These are phyloP conservation scores for Exophiala calicioides DNA, from an alignment of 2,329 filamentous ascomycete genomes.

Conservation along the genomic window DNA sequence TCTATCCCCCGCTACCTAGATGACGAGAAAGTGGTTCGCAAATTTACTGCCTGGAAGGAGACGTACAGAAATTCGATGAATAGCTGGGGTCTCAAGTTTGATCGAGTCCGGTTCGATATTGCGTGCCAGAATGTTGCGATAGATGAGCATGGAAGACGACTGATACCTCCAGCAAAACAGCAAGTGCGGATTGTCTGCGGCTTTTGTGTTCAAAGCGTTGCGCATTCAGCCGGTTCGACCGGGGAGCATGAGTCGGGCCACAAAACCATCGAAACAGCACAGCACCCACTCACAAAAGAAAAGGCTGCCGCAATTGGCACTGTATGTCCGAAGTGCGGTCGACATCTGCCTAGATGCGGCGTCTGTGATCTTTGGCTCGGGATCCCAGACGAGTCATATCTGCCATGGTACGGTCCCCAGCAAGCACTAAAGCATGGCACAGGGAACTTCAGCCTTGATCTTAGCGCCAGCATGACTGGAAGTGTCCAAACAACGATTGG, in stretches of 20 bases:
- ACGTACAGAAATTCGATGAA: conserved; percentile 63
- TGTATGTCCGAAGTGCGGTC: conserved; percentile 62
- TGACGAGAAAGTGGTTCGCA: conserved; percentile 52
- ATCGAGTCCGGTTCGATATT: conserved; percentile 61
- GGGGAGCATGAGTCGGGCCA: conserved; percentile 36
- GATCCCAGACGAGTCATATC: conserved; percentile 54
- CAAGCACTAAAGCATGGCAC: conserved; percentile 9
- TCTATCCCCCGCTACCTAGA: conserved; percentile 61
- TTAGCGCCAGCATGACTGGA: conserved; percentile 26
- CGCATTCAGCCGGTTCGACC: conserved; percentile 42
- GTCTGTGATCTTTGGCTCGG: conserved; percentile 65
- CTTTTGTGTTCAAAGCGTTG: conserved; percentile 61
- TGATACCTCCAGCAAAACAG: conserved; percentile 52
- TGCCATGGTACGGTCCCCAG: conserved; percentile 26
- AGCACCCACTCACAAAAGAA: conserved; percentile 28
- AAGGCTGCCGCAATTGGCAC: conserved; percentile 44
- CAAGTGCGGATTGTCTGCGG: conserved; percentile 61
- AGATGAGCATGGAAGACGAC: conserved; percentile 48
- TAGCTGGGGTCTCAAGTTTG: conserved; percentile 61
- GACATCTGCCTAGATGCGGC: conserved; percentile 63
- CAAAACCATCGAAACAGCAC: conserved; percentile 29
- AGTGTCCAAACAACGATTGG: conserved; percentile 29
- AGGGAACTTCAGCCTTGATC: conserved; percentile 20
- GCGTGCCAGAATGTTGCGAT: conserved; percentile 56
- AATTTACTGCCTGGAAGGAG: conserved; percentile 62